Evolutionary conservation across 306 rosid genomes (phyloP).

Genomic region (Glycyrrhiza uralensis): DNA sequence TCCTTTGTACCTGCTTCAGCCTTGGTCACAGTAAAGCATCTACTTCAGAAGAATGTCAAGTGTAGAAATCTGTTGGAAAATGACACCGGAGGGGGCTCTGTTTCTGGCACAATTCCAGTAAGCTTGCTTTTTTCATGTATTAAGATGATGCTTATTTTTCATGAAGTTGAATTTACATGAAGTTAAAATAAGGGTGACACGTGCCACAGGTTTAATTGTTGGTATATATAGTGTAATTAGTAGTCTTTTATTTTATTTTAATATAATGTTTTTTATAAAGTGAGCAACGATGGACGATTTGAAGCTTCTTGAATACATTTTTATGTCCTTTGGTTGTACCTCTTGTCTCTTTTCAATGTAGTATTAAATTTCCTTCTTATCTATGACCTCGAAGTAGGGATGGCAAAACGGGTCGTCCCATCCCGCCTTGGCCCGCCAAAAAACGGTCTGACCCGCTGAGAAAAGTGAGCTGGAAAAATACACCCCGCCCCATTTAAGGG

Average conservation of each 20-base stretch:
- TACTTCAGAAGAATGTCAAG: slow-evolving; percentile 85
- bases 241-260: background rate
- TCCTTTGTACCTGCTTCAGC: slow-evolving; percentile 54
- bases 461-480: too few species aligned
- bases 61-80: slow-evolving; percentile 95
- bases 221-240: background rate
- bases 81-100: slow-evolving; percentile 94
- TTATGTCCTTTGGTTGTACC: background rate
- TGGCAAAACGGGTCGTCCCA: too few species aligned
- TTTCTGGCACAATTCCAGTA: slow-evolving; percentile 74
- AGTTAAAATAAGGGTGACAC: background rate
- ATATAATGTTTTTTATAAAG: background rate
- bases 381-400: background rate
- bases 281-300: background rate
- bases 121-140: slow-evolving; percentile 23
- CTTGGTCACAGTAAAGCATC: slow-evolving; percentile 83
- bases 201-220: background rate
- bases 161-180: background rate
- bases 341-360: background rate
- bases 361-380: background rate
- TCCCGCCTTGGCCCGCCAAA: too few species aligned
- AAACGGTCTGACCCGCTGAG: too few species aligned
- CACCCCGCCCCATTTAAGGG: too few species aligned
- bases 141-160: background rate
- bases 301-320: background rate